phyloP scores from a whole-genome alignment of 345 rosid species.

The Chamaenerion angustifolium region DNA sequence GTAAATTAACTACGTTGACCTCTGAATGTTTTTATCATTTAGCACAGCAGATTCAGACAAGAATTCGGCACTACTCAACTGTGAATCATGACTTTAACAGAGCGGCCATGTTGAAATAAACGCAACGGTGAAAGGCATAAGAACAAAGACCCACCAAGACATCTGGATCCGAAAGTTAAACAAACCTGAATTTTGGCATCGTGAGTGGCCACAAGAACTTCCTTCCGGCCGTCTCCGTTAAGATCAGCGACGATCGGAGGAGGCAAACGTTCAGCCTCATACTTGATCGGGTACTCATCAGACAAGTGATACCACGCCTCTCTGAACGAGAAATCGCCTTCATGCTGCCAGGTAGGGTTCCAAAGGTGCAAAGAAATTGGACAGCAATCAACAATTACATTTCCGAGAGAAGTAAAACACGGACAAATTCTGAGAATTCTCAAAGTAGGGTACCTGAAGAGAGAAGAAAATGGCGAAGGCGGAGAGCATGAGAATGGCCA shows the following conservation, averaged over 20 bases:
- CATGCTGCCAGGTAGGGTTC: conserved; percentile 40
- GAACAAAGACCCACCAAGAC: no score
- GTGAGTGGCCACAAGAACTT: conserved; percentile 78
- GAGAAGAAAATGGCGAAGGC: conserved; percentile 98
- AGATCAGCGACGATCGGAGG: conserved; percentile 87
- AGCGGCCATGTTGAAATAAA: no score
- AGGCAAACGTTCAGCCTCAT: conserved; percentile 85
- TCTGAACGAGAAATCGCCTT: conserved; percentile 89
- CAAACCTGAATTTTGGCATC: conserved; percentile 91
- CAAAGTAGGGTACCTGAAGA: conserved; percentile 49
- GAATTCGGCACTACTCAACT: no score
- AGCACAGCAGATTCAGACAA: no score
- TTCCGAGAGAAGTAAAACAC: neutral
- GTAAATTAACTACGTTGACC: no score
- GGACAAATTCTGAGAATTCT: neutral
- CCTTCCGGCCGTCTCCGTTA: conserved; percentile 88
- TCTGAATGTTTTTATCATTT: no score
- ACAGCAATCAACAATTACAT: neutral
- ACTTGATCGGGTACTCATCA: conserved; percentile 77
- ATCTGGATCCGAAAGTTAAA: neutral
- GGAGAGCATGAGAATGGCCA: conserved; percentile 87
- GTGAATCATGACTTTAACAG: no score
- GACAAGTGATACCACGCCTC: conserved; percentile 87
- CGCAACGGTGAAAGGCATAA: neutral
- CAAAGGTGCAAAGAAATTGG: neutral